Percentiles rank a stretch among this genome's conserved stretches.
Conservation (phyloP, 106 monocot species). For the Dendrobium officinale region DNA sequence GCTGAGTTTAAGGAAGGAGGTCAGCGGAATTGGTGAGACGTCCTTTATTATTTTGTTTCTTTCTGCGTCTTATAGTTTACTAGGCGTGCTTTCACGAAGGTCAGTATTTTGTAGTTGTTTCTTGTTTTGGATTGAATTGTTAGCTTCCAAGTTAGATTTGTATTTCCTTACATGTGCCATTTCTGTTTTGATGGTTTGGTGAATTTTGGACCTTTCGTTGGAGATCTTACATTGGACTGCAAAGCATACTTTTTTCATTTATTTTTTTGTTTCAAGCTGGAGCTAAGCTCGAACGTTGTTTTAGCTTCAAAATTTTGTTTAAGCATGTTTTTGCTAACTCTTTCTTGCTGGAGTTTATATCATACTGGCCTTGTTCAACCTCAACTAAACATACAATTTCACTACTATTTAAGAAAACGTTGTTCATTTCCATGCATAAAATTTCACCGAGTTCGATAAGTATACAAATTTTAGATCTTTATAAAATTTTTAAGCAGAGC, state of each 20-base stretch:
- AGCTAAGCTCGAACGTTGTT: background rate
- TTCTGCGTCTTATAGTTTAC: background rate
- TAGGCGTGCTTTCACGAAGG: background rate
- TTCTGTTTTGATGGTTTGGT: background rate
- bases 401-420: too few species aligned
- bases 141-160: background rate
- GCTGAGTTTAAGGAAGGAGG: constrained; percentile 59
- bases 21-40: constrained; percentile 47
- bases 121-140: background rate
- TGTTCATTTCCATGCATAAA: too few species aligned
- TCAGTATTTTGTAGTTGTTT: background rate
- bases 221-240: background rate
- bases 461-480: too few species aligned
- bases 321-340: too few species aligned
- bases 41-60: background rate
- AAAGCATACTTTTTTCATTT: background rate
- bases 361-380: too few species aligned
- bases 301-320: too few species aligned
- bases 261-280: background rate
- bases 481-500: too few species aligned
- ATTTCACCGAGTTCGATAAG: too few species aligned
- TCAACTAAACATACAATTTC: too few species aligned
- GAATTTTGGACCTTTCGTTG: background rate
- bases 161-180: background rate
- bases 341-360: too few species aligned